Conservation (phyloP, 1,284 basidiomycete species). For the Flammula alnicola region DNA sequence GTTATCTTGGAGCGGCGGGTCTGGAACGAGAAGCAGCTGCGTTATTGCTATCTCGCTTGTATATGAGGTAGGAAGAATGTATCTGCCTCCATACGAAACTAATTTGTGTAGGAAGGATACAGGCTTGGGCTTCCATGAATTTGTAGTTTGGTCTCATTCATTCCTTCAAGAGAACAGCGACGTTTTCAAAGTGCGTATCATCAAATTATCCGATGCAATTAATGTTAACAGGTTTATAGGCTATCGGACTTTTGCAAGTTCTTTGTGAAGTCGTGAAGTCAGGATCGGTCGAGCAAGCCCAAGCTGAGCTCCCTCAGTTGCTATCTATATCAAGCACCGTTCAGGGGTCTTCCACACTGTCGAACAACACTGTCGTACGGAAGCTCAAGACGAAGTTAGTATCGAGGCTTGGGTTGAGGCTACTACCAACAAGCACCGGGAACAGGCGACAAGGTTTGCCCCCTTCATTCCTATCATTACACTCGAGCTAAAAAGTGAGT, state of each 20-base stretch:
- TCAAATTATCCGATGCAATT: conserved; percentile 7
- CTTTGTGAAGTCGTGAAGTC: conserved; percentile 77
- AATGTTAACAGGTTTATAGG: conserved; percentile 40
- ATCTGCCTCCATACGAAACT: conserved; percentile 12
- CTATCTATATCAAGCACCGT: conserved; percentile 49
- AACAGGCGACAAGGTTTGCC: conserved; percentile 42
- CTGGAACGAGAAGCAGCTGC: conserved; percentile 84
- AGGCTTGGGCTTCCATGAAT: conserved; percentile 48
- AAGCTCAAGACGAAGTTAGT: conserved; percentile 71
- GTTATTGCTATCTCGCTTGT: conserved; percentile 73
- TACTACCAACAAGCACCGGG: conserved; percentile 53
- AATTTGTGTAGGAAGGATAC: conserved; percentile 63
- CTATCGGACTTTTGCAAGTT: conserved; percentile 75
- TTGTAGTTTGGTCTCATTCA: conserved; percentile 54
- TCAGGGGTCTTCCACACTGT: conserved; percentile 43
- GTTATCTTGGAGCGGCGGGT: conserved; percentile 70
- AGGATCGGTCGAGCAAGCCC: conserved; percentile 60
- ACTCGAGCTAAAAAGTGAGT: background rate
- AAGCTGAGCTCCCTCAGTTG: conserved; percentile 46
- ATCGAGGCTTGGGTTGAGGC: conserved; percentile 64
- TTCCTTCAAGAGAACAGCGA: conserved; percentile 42
- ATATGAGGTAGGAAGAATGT: conserved; percentile 63
- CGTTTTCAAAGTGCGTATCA: conserved; percentile 54
- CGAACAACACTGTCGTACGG: conserved; percentile 65
- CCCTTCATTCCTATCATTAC: conserved; percentile 2